Evolutionary conservation across 495 filamentous ascomycete genomes (phyloP).

Genomic region (Aspergillus cavernicola): DNA sequence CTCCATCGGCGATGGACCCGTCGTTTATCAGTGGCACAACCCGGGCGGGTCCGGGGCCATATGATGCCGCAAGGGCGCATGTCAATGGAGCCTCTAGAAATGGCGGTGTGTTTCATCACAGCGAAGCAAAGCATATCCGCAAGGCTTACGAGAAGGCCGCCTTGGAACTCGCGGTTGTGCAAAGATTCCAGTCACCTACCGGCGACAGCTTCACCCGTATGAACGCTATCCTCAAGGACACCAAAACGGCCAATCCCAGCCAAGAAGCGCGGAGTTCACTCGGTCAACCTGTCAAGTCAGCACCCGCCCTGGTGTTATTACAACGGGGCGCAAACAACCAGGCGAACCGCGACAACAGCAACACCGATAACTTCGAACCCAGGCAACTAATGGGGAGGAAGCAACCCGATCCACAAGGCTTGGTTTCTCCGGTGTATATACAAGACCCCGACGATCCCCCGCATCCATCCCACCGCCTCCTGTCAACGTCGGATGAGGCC

Average conservation of each 20-base stretch:
- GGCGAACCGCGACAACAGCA: slow-evolving; percentile 4
- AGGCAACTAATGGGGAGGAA: slow-evolving; percentile 21
- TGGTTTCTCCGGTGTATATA: slow-evolving; percentile 30
- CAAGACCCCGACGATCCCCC: slow-evolving; percentile 29
- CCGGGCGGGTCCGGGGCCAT: slow-evolving; percentile 28
- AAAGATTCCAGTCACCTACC: slow-evolving; percentile 42
- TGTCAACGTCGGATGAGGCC: slow-evolving; percentile 41
- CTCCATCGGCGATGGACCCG: slow-evolving; percentile 35
- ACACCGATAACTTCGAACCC: slow-evolving; percentile 23
- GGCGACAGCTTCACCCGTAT: slow-evolving; percentile 42
- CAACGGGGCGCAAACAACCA: slow-evolving; percentile 24
- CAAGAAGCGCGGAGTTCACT: slow-evolving; percentile 17
- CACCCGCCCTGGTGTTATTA: slow-evolving; percentile 32
- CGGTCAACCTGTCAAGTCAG: slow-evolving; percentile 38
- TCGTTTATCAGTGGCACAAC: slow-evolving; percentile 25
- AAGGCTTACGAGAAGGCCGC: slow-evolving; percentile 45
- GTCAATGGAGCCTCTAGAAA: slow-evolving; percentile 31
- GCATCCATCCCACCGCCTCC: slow-evolving; percentile 37
- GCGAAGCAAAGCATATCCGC: slow-evolving; percentile 39
- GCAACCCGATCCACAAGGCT: slow-evolving; percentile 22
- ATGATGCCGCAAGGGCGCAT: slow-evolving; percentile 31
- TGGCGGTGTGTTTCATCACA: slow-evolving; percentile 31
- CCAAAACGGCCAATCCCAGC: slow-evolving; percentile 15
- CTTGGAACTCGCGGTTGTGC: slow-evolving; percentile 41
- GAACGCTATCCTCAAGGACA: slow-evolving; percentile 23